These are phyloP conservation scores for Suillus alpinus DNA, from an alignment of 768 basidiomycete genomes.

Conservation along the genomic window DNA sequence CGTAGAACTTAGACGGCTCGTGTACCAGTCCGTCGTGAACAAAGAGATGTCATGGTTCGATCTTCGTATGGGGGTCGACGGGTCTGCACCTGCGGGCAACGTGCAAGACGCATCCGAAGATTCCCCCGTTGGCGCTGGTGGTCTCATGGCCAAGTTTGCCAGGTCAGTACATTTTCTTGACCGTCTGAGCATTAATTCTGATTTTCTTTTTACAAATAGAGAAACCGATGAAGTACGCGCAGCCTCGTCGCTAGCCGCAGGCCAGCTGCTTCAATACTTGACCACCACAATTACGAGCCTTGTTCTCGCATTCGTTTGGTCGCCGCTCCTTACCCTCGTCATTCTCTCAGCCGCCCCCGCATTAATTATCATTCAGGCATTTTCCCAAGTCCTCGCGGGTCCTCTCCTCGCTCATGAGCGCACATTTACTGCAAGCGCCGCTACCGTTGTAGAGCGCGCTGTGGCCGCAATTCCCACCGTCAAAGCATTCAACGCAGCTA, in stretches of 20 bases:
- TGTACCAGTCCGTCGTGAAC: slow-evolving; percentile 63
- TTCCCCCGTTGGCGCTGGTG: slow-evolving; percentile 74
- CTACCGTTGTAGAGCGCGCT: slow-evolving; percentile 78
- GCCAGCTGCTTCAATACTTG: slow-evolving; percentile 76
- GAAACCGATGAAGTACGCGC: slow-evolving; percentile 93
- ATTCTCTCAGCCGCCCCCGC: slow-evolving; percentile 88
- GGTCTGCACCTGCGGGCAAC: slow-evolving; percentile 27
- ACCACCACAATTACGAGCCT: slow-evolving; percentile 79
- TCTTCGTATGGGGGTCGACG: slow-evolving; percentile 63
- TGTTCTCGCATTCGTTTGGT: slow-evolving; percentile 75
- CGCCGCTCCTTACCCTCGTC: slow-evolving; percentile 84
- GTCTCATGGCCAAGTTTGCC: slow-evolving; percentile 90
- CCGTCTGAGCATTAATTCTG: neutral
- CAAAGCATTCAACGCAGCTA: slow-evolving; percentile 85
- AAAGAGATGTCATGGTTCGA: slow-evolving; percentile 94
- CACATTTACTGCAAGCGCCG: slow-evolving; percentile 61
- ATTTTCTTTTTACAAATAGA: slow-evolving; percentile 38
- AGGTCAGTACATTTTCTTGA: slow-evolving; percentile 42
- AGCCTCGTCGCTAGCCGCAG: slow-evolving; percentile 78
- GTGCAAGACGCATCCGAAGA: slow-evolving; percentile 34
- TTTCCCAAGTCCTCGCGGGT: slow-evolving; percentile 67
- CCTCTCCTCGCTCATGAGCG: slow-evolving; percentile 72
- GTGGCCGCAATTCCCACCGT: slow-evolving; percentile 80
- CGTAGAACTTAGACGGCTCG: slow-evolving; percentile 58
- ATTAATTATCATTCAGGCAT: slow-evolving; percentile 69